A percentile compares a stretch with the other conserved stretches of the same genome.
Conservation (phyloP, 768 basidiomycete genomes). For the Mycena amicta region DNA sequence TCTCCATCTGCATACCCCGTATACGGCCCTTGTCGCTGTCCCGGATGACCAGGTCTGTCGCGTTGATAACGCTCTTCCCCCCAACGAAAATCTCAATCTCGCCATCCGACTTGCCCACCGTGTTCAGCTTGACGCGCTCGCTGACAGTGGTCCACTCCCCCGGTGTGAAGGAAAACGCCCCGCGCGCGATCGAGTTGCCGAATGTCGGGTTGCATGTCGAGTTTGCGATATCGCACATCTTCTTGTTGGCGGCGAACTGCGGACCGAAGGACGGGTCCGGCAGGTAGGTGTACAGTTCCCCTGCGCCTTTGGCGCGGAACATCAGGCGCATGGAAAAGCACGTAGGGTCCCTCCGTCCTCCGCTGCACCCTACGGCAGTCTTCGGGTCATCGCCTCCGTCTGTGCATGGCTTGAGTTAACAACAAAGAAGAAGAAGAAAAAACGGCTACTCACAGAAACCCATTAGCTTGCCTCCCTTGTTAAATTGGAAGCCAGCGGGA, state of each 20-base stretch:
- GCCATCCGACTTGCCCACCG: constrained; percentile 53
- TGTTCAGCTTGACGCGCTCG: constrained; percentile 61
- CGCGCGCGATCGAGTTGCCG: constrained; percentile 52
- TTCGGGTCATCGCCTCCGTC: constrained; percentile 58
- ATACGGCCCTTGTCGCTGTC: constrained; percentile 38
- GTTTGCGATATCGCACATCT: constrained; percentile 41
- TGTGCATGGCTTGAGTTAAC: no score
- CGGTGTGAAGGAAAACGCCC: constrained; percentile 48
- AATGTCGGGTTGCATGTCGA: constrained; percentile 47
- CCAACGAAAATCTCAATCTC: constrained; percentile 53
- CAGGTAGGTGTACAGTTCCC: constrained; percentile 74
- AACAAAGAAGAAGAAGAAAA: constrained; percentile 5
- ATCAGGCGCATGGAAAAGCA: constrained; percentile 72
- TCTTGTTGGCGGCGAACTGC: constrained; percentile 46
- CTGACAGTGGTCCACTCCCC: constrained; percentile 56
- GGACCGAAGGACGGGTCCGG: constrained; percentile 44
- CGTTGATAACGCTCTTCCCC: constrained; percentile 38
- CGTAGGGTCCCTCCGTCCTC: constrained; percentile 54
- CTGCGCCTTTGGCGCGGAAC: constrained; percentile 61
- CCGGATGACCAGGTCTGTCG: constrained; percentile 41
- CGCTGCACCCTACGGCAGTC: constrained; percentile 57
- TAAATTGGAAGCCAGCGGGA: constrained; percentile 59
- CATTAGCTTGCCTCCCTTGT: constrained; percentile 72
- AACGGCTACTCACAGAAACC: constrained; percentile 57
- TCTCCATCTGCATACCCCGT: constrained; percentile 51